Evolutionary conservation across 805 yeast genomes (phyloP).

Genomic region (Yueomyces sinensis): DNA sequence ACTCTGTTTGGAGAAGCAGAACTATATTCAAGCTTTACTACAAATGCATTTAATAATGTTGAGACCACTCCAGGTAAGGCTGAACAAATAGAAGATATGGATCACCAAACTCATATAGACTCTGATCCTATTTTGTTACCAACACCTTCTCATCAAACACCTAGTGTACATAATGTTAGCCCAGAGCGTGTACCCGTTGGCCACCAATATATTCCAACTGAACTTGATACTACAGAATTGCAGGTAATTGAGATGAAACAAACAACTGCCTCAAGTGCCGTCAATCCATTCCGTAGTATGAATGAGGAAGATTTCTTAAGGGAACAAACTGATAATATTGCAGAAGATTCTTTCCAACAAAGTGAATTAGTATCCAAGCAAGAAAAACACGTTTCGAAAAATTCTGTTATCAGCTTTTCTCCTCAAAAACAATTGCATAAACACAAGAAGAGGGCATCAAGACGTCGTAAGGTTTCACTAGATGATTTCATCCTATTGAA

Average conservation of each 20-base stretch:
- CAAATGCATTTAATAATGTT: neutral
- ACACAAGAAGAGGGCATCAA: constrained; percentile 16
- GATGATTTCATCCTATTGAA: constrained; percentile 93
- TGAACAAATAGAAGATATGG: neutral
- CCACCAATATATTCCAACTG: neutral
- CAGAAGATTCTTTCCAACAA: constrained; percentile 13
- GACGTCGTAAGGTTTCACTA: constrained; percentile 69
- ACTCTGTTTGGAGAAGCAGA: neutral
- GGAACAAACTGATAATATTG: constrained; percentile 6
- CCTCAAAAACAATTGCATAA: constrained; percentile 4
- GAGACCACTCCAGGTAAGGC: neutral
- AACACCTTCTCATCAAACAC: neutral
- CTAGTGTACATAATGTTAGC: neutral
- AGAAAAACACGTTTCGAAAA: neutral
- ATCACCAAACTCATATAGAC: neutral
- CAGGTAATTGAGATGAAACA: no score
- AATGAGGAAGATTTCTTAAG: constrained; percentile 9
- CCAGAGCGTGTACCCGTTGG: neutral
- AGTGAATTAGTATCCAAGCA: constrained; percentile 4
- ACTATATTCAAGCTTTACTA: neutral
- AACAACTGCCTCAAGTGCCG: constrained; percentile 1
- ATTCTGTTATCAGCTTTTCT: neutral
- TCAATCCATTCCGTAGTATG: constrained; percentile 18
- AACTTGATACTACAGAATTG: neutral
- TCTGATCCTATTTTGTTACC: neutral